Percentiles rank a stretch among this genome's conserved stretches.
Evolutionary conservation across 2,329 filamentous ascomycete species (phyloP).

Genomic region (Botrytis fabae): DNA sequence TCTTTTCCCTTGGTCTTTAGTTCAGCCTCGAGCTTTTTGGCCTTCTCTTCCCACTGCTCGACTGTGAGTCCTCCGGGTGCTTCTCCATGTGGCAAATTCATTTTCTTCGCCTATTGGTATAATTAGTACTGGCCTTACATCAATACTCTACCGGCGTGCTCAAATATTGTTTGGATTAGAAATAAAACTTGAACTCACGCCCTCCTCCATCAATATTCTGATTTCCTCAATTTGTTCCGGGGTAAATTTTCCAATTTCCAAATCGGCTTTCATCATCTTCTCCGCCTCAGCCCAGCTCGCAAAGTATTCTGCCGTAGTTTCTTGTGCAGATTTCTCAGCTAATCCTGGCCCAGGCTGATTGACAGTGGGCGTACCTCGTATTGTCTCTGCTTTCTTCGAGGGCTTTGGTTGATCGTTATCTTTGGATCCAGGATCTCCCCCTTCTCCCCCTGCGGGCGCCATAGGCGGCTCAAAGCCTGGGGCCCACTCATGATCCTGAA

Average conservation of each 20-base stretch:
- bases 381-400: neutral
- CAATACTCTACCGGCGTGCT: fast-evolving
- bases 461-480: neutral
- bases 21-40: neutral
- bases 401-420: no score
- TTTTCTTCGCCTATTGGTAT: neutral
- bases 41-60: neutral
- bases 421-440: neutral
- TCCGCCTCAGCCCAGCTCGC: neutral
- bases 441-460: no score
- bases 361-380: conserved; percentile 12
- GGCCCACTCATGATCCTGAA: neutral
- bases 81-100: neutral
- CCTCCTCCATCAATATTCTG: neutral
- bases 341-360: neutral
- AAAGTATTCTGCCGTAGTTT: neutral
- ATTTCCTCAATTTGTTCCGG: neutral
- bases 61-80: neutral
- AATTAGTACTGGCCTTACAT: neutral
- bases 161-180: neutral
- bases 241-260: neutral
- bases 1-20: neutral
- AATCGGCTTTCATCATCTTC: neutral
- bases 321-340: conserved; percentile 1
- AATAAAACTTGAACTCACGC: neutral